Evolutionary conservation across 192 early-diverging fungal genomes (phyloP), one percentile per base, ranked within the genome.

Genomic region (Physocladia obscura): DNA sequence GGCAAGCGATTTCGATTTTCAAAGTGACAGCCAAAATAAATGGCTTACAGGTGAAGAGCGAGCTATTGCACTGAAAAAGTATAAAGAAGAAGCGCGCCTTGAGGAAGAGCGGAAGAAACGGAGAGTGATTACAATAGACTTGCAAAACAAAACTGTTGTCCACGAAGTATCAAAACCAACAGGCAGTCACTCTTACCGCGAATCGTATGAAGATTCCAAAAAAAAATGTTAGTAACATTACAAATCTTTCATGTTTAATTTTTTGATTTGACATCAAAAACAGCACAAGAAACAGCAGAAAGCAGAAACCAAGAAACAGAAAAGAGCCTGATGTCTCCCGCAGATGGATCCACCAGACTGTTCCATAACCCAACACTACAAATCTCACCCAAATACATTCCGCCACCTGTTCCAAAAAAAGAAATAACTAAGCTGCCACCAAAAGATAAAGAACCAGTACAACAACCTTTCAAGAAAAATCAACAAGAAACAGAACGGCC

Each of bases 1-100:
- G 2, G 78, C 81, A 3, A 74, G 73, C 57, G 81, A 83, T 60
- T 83, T 83, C 56, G 74, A 79, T 44, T 74, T 65, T 36, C 30
- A 71, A 30, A 59, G 67, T 31, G 74, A 73, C 30, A 63, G 57
- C 3, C 31, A 40, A 21, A 79, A 84, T 54, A 80, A 77, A 48
- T 84, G 82, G 82, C 57, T 83, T 17, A 76, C 71, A 31, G 49
- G 68, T 3, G 82, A 84, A 58, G 78, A 84, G 54, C 62, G 82
- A 1, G 81, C 76, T 13, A 35, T 76, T n/a, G 80, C 82, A 1
- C 21, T 76, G 31, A 70, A 69, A 49, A 75, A 75, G 40, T 47
- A 56, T 22, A 74, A 78, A 34, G 80, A 84, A 48, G 50, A 74
- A 24, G 60, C 67, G 31, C 30, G 48, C 51, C 19, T 40, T 26